phyloP scores from a whole-genome alignment of 2,329 filamentous ascomycete genomes.

The Colletotrichum spaethianum region DNA sequence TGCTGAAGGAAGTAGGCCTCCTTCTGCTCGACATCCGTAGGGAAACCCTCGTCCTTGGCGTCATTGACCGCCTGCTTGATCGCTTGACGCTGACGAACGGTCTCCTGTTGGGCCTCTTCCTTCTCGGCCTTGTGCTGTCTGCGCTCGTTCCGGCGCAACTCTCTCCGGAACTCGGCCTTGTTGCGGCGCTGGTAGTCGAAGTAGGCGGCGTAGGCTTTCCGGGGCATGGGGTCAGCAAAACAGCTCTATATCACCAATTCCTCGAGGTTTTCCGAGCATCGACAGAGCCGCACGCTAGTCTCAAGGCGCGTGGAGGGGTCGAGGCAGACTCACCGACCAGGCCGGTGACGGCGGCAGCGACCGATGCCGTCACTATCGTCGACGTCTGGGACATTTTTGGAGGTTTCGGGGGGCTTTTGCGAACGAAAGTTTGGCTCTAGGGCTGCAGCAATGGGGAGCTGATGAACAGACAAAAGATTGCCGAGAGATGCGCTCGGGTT shows the following conservation, averaged over 20 bases:
- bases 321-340: conserved; percentile 66
- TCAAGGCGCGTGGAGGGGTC: conserved; percentile 8
- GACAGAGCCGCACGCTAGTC: neutral
- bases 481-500: conserved; percentile 10
- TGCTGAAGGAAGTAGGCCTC: conserved; percentile 98
- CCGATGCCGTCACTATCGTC: conserved; percentile 72
- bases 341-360: conserved; percentile 73
- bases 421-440: conserved; percentile 31
- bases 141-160: conserved; percentile 82
- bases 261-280: conserved; percentile 23
- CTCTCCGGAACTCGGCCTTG: conserved; percentile 75
- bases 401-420: conserved; percentile 39
- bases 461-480: neutral
- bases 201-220: conserved; percentile 74
- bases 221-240: conserved; percentile 38
- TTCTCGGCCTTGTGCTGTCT: conserved; percentile 79
- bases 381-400: conserved; percentile 56
- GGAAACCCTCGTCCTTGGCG: conserved; percentile 93
- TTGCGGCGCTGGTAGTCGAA: conserved; percentile 78
- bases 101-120: conserved; percentile 77
- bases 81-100: conserved; percentile 77
- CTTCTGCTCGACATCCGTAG: conserved; percentile 89
- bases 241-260: conserved; percentile 14
- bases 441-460: conserved; percentile 1
- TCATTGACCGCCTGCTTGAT: conserved; percentile 84